phyloP scores from a whole-genome alignment of 805 yeast genomes.

The Blastobotrys peoriensis region DNA sequence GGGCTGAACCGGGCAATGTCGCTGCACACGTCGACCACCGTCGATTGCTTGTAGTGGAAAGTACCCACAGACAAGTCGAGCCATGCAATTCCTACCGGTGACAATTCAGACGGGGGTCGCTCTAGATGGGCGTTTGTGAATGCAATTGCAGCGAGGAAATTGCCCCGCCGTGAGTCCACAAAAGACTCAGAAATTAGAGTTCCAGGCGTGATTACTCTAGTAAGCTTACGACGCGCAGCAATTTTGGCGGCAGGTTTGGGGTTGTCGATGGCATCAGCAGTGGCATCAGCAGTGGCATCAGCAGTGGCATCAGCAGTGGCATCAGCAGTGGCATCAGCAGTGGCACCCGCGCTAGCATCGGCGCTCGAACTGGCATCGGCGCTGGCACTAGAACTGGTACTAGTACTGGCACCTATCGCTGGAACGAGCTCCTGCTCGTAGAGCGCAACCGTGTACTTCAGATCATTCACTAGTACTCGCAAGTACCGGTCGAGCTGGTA shows the following conservation, averaged over 20 bases:
- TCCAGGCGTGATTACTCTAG: slow-evolving; percentile 86
- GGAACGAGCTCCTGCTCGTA: slow-evolving; percentile 51
- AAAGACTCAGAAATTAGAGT: slow-evolving; percentile 84
- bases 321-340: not conserved
- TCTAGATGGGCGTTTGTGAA: slow-evolving; percentile 13
- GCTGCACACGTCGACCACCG: slow-evolving; percentile 53
- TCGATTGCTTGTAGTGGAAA: slow-evolving; percentile 60
- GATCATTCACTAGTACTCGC: slow-evolving; percentile 62
- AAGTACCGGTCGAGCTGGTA: slow-evolving; percentile 66
- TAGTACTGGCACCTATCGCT: not conserved
- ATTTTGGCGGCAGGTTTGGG: too few relatives aligned
- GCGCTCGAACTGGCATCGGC: not conserved
- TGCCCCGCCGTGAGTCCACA: slow-evolving; percentile 63
- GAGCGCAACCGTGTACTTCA: slow-evolving; percentile 68
- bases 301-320: not conserved
- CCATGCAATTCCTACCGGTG: slow-evolving; percentile 76
- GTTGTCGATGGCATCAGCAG: slow-evolving; percentile 1
- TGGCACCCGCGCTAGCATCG: not conserved
- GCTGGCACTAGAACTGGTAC: not conserved
- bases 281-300: not conserved
- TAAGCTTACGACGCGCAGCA: slow-evolving; percentile 41
- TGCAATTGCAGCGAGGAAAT: slow-evolving; percentile 58
- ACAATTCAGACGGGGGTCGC: slow-evolving; percentile 32
- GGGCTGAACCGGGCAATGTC: slow-evolving; percentile 77
- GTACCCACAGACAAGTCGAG: slow-evolving; percentile 82